These are phyloP conservation scores for Termitomyces sp. DNA, from an alignment of 768 basidiomycete species.

Conservation along the genomic window DNA sequence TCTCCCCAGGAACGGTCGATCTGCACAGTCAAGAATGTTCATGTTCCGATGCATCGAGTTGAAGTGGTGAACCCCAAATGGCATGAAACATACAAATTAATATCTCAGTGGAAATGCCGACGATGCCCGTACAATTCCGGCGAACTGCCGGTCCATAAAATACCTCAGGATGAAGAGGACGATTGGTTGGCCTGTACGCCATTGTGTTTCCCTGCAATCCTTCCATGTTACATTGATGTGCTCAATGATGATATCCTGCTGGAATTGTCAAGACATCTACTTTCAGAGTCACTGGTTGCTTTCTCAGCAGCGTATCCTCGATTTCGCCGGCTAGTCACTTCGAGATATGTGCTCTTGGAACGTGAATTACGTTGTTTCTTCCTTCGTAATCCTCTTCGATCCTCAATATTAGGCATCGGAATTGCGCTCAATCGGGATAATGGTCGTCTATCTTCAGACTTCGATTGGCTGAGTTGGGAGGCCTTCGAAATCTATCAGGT, in stretches of 20 bases:
- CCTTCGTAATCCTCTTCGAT: slow-evolving; percentile 33
- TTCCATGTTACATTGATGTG: slow-evolving; percentile 26
- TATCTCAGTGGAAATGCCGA: slow-evolving; percentile 27
- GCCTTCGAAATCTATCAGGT: slow-evolving; percentile 35
- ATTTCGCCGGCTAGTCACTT: slow-evolving; percentile 28
- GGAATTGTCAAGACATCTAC: slow-evolving; percentile 27
- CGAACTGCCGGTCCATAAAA: slow-evolving; percentile 23
- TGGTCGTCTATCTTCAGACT: slow-evolving; percentile 37
- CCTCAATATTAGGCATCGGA: slow-evolving; percentile 39
- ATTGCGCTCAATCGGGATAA: slow-evolving; percentile 27
- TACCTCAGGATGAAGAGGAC: neutral
- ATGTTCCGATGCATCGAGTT: slow-evolving; percentile 14
- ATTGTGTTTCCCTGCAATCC: slow-evolving; percentile 16
- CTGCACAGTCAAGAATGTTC: slow-evolving; percentile 22
- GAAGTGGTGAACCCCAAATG: slow-evolving; percentile 25
- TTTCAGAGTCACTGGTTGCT: slow-evolving; percentile 35
- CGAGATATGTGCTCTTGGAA: slow-evolving; percentile 33
- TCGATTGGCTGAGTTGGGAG: slow-evolving; percentile 43
- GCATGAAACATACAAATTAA: slow-evolving; percentile 19
- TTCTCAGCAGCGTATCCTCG: slow-evolving; percentile 37
- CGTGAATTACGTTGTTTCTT: slow-evolving; percentile 46
- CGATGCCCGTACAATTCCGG: slow-evolving; percentile 35
- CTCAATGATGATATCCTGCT: slow-evolving; percentile 37
- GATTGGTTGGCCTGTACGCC: slow-evolving; percentile 5
- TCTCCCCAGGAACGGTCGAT: slow-evolving; percentile 1